Conservation (phyloP, 1,139 yeast genomes). For the Yamadazyma dushanensis region DNA sequence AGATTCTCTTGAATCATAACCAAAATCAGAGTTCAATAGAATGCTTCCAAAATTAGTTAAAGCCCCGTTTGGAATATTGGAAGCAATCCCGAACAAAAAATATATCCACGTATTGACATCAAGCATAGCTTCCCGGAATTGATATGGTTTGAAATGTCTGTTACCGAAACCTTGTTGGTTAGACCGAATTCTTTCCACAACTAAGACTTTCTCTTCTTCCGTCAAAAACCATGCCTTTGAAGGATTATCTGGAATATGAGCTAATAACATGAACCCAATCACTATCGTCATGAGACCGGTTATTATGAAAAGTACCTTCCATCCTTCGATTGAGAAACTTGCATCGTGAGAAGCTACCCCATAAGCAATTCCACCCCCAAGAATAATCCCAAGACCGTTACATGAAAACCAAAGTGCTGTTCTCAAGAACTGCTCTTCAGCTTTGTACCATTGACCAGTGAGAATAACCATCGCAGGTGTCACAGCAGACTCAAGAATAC, state of each 20-base stretch:
- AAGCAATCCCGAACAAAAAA: slow-evolving; percentile 19
- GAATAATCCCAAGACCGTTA: slow-evolving; percentile 19
- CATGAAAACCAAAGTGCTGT: slow-evolving; percentile 21
- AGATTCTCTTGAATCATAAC: slow-evolving; percentile 15
- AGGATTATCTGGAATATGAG: slow-evolving; percentile 20
- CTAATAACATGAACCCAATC: slow-evolving; percentile 17
- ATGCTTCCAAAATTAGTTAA: slow-evolving; percentile 17
- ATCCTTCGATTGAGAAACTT: slow-evolving; percentile 15
- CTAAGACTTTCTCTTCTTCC: slow-evolving; percentile 15
- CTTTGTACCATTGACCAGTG: slow-evolving; percentile 20
- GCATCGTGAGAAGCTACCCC: slow-evolving; percentile 16
- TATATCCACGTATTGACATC: slow-evolving; percentile 14
- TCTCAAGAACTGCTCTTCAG: slow-evolving; percentile 18
- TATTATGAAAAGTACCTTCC: slow-evolving; percentile 22
- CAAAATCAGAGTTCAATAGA: slow-evolving; percentile 17
- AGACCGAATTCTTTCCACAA: slow-evolving; percentile 11
- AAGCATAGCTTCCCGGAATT: slow-evolving; percentile 17
- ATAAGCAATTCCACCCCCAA: slow-evolving; percentile 17
- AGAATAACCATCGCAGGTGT: slow-evolving; percentile 58
- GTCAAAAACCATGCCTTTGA: slow-evolving; percentile 16
- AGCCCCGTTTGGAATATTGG: slow-evolving; percentile 21
- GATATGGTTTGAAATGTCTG: slow-evolving; percentile 19
- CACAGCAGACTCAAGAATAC: slow-evolving; percentile 51
- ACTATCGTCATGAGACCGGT: slow-evolving; percentile 22
- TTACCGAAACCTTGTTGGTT: slow-evolving; percentile 16